Conservation (phyloP, 257 asterid species). For the Asclepias syriaca region DNA sequence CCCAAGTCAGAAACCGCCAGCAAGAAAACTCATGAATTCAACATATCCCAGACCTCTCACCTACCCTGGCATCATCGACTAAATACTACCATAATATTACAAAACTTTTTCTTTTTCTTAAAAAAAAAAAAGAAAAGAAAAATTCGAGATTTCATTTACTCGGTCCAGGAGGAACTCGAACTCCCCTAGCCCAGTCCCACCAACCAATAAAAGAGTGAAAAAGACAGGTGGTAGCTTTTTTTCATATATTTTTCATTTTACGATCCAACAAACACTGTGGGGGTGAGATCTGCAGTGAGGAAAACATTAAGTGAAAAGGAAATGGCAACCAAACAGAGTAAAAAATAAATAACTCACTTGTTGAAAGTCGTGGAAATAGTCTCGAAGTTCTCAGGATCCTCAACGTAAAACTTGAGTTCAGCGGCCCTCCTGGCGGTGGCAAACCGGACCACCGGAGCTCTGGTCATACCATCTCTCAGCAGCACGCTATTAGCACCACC, state of each 20-base stretch:
- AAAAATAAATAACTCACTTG: conserved; percentile 30
- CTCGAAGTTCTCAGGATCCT: conserved; percentile 40
- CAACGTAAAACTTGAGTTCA: conserved; percentile 46
- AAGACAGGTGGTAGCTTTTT: neutral
- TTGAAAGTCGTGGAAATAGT: conserved; percentile 44
- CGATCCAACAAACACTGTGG: neutral
- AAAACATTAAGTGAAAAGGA: neutral
- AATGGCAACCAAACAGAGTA: neutral
- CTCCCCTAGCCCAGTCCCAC: neutral
- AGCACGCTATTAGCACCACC: conserved; percentile 47
- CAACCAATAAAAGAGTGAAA: neutral
- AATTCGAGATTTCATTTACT: neutral
- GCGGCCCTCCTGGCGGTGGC: conserved; percentile 45
- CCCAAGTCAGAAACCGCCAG: conserved; percentile 1
- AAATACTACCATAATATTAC: neutral
- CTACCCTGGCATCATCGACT: neutral
- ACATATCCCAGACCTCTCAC: neutral
- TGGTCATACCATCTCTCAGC: conserved; percentile 50
- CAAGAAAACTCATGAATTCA: neutral
- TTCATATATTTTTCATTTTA: neutral
- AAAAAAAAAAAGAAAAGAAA: neutral
- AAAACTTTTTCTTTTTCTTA: neutral
- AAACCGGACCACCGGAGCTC: conserved; percentile 60
- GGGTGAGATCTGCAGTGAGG: neutral
- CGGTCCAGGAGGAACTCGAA: neutral